Conservation (phyloP, 148 eudicot genomes). For the Oxyria digyna region DNA sequence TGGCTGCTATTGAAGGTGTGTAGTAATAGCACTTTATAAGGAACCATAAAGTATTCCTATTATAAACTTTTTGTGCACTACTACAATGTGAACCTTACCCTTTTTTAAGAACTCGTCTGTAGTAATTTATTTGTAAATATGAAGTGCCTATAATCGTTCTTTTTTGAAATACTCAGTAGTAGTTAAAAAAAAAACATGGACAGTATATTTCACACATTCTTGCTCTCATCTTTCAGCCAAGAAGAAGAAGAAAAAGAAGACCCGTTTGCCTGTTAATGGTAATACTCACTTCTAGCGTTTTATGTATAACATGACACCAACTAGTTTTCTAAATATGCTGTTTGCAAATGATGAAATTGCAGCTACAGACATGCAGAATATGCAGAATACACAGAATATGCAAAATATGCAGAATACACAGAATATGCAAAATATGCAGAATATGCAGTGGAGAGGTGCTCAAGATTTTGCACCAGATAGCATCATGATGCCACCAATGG, state of each 20-base stretch:
- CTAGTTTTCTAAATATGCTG: neutral
- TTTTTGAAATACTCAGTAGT: no score
- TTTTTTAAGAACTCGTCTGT: neutral
- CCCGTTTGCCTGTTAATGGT: slow-evolving; percentile 44
- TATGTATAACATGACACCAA: slow-evolving; percentile 12
- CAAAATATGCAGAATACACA: no score
- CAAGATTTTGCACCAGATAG: slow-evolving; percentile 52
- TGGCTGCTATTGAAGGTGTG: slow-evolving; percentile 17
- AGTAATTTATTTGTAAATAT: neutral
- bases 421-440: no score
- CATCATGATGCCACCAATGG: slow-evolving; percentile 42
- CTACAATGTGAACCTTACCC: neutral
- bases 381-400: no score
- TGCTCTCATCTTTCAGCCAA: slow-evolving; percentile 32
- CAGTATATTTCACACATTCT: neutral
- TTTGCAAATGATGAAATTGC: slow-evolving; percentile 13
- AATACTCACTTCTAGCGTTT: neutral
- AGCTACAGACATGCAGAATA: slow-evolving; percentile 43
- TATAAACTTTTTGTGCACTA: no score
- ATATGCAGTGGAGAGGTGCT: slow-evolving; percentile 43
- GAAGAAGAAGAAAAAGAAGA: slow-evolving; percentile 76
- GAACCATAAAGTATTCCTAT: no score
- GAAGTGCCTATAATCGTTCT: neutral
- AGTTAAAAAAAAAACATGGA: no score
- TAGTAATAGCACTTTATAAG: neutral